Evolutionary conservation across 495 filamentous ascomycete genomes (phyloP).

Genomic region (Rhypophila decipiens): DNA sequence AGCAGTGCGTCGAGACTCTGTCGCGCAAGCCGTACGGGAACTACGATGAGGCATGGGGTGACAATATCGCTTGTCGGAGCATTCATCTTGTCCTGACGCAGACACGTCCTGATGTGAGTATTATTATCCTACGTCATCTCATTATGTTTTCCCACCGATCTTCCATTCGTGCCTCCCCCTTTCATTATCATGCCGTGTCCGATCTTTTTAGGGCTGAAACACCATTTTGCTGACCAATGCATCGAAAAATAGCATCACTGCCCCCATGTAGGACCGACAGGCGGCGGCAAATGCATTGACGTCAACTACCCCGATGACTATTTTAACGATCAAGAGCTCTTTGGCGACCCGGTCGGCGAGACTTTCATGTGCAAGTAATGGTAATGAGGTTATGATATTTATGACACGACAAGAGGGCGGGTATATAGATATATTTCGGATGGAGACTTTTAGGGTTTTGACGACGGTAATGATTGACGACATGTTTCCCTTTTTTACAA

Average conservation of each 20-base stretch:
- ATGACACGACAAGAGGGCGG: too few species aligned
- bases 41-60: conserved; percentile 36
- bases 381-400: too few species aligned
- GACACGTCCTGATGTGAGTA: conserved; percentile 30
- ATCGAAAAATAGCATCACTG: conserved; percentile 33
- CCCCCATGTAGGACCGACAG: conserved; percentile 32
- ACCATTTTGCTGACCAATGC: too few species aligned
- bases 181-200: not conserved
- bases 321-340: conserved; percentile 29
- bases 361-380: conserved; percentile 27
- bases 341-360: conserved; percentile 22
- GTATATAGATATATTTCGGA: too few species aligned
- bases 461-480: too few species aligned
- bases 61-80: conserved; percentile 32
- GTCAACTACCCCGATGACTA: conserved; percentile 20
- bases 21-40: conserved; percentile 25
- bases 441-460: too few species aligned
- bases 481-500: too few species aligned
- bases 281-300: conserved; percentile 35
- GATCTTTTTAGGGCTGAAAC: too few species aligned
- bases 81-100: conserved; percentile 33
- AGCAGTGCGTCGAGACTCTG: conserved; percentile 19
- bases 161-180: not conserved
- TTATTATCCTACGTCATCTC: not conserved
- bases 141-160: not conserved